Evolutionary conservation across 306 rosid genomes (phyloP).

Genomic region (Trichosanthes cucumerina): DNA sequence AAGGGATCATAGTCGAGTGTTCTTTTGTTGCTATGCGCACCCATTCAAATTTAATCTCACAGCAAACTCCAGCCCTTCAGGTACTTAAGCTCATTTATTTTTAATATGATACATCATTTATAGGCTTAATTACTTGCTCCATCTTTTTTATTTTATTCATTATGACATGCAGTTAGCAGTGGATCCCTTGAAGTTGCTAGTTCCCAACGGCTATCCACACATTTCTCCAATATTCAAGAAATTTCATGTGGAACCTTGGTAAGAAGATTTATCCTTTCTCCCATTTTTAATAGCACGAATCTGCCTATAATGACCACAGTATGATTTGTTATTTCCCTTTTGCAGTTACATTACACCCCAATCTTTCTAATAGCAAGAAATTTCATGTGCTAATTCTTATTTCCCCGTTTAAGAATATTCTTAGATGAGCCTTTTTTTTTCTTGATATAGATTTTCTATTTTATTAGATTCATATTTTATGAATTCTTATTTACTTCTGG

Average conservation of each 20-base stretch:
- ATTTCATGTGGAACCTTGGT: conserved; percentile 64
- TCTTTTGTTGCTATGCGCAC: conserved; percentile 66
- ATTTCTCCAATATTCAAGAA: conserved; percentile 74
- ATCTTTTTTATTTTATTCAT: conserved; percentile 16
- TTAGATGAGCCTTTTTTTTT: background rate
- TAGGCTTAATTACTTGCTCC: background rate
- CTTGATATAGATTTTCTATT: background rate
- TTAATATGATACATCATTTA: background rate
- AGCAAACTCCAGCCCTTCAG: conserved; percentile 56
- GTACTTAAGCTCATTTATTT: conserved; percentile 24
- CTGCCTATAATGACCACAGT: background rate
- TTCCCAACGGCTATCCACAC: conserved; percentile 75
- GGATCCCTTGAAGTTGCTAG: conserved; percentile 71
- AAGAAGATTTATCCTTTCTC: conserved; percentile 13
- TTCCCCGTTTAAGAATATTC: background rate
- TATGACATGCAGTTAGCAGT: conserved; percentile 55
- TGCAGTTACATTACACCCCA: background rate
- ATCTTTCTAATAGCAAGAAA: too few species aligned
- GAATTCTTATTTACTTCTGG: background rate
- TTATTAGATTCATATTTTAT: background rate
- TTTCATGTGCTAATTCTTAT: too few species aligned
- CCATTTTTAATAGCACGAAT: background rate
- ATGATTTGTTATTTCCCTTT: background rate
- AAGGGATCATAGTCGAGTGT: conserved; percentile 73
- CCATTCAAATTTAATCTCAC: conserved; percentile 58